A percentile compares a stretch with the other conserved stretches of the same genome.
Evolutionary conservation across 1,284 basidiomycete species (phyloP).

Genomic region (Peniophora sp.): DNA sequence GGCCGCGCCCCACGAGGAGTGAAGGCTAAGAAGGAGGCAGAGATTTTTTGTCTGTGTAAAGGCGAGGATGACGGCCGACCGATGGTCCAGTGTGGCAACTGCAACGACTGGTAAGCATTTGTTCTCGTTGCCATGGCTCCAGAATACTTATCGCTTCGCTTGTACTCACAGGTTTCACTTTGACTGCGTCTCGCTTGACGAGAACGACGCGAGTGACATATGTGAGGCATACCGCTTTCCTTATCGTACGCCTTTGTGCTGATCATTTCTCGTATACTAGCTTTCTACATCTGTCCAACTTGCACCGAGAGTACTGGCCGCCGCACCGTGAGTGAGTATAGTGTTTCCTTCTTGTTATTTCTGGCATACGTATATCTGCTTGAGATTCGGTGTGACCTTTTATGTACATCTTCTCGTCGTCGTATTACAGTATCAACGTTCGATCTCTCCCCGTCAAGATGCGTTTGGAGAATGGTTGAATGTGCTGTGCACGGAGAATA

Average conservation of each 20-base stretch:
- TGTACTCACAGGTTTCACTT: slow-evolving; percentile 65
- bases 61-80: slow-evolving; percentile 69
- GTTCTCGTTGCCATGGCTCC: slow-evolving; percentile 1
- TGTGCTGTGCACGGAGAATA: no score
- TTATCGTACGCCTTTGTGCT: slow-evolving; percentile 3
- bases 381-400: no score
- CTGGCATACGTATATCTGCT: slow-evolving; percentile 6
- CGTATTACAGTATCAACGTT: slow-evolving; percentile 5
- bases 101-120: slow-evolving; percentile 60
- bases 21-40: slow-evolving; percentile 8
- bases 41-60: slow-evolving; percentile 50
- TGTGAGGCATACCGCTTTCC: slow-evolving; percentile 37
- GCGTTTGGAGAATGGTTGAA: background rate
- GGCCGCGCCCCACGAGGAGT: slow-evolving; percentile 1
- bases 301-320: slow-evolving; percentile 60
- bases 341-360: slow-evolving; percentile 20
- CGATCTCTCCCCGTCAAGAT: background rate
- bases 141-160: background rate
- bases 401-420: slow-evolving; percentile 5
- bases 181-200: slow-evolving; percentile 50
- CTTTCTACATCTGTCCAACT: slow-evolving; percentile 60
- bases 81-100: slow-evolving; percentile 71
- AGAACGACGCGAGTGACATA: slow-evolving; percentile 64
- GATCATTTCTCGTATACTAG: slow-evolving; percentile 26
- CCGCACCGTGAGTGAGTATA: slow-evolving; percentile 73